Evolutionary conservation across 805 yeast genomes (phyloP).

Genomic region (Candida quercuum): DNA sequence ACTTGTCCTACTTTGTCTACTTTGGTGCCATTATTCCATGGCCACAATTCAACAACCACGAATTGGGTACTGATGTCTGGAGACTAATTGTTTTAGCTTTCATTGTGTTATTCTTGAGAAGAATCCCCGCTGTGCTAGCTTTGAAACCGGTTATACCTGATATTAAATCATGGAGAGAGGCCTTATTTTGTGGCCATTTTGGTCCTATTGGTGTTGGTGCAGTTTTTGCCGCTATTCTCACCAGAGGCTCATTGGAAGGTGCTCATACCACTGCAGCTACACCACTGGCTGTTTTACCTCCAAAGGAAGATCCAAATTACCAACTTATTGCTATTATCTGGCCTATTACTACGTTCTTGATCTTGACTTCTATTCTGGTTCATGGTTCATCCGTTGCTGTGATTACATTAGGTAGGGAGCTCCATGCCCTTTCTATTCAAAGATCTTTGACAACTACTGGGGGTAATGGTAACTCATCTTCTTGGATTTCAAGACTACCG

Average conservation of each 20-base stretch:
- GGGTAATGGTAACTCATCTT: slow-evolving; percentile 44
- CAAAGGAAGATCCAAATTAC: slow-evolving; percentile 43
- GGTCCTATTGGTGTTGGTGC: slow-evolving; percentile 98
- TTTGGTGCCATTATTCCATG: slow-evolving; percentile 91
- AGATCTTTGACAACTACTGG: slow-evolving; percentile 79
- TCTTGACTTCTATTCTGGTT: slow-evolving; percentile 70
- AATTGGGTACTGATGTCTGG: slow-evolving; percentile 71
- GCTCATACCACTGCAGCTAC: slow-evolving; percentile 45
- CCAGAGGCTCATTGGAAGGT: slow-evolving; percentile 65
- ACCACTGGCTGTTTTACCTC: slow-evolving; percentile 49
- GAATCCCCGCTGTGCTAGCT: slow-evolving; percentile 76
- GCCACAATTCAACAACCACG: slow-evolving; percentile 62
- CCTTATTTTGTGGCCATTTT: slow-evolving; percentile 89
- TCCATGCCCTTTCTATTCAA: slow-evolving; percentile 88
- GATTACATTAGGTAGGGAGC: slow-evolving; percentile 67
- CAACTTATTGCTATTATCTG: slow-evolving; percentile 61
- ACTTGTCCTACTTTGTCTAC: slow-evolving; percentile 82
- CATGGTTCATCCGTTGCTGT: slow-evolving; percentile 9
- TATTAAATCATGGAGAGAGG: slow-evolving; percentile 88
- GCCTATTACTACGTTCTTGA: slow-evolving; percentile 80
- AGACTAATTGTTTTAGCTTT: slow-evolving; percentile 70
- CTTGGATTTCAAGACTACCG: slow-evolving; percentile 86
- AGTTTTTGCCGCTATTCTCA: slow-evolving; percentile 74
- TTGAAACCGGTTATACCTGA: slow-evolving; percentile 82
- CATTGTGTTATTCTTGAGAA: slow-evolving; percentile 66